Evolutionary conservation across 768 basidiomycete species (phyloP).

Genomic region (Boletus huronensis): DNA sequence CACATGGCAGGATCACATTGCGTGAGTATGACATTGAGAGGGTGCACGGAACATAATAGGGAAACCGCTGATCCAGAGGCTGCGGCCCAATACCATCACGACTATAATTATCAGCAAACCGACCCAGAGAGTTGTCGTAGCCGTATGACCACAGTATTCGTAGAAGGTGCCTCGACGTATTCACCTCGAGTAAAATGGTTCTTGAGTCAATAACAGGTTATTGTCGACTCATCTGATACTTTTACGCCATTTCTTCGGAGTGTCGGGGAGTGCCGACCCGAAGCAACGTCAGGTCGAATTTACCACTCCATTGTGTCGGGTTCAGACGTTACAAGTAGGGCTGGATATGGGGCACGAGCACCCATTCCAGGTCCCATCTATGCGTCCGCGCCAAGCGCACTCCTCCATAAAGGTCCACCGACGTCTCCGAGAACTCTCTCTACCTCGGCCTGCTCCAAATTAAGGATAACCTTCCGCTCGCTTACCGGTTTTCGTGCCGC

Average conservation of each 20-base stretch:
- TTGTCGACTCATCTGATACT: background rate
- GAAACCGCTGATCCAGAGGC: background rate
- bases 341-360: background rate
- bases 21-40: background rate
- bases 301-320: background rate
- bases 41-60: background rate
- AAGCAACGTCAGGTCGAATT: background rate
- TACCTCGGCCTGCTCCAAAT: slow-evolving; percentile 79
- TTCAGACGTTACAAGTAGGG: background rate
- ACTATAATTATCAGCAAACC: background rate
- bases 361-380: slow-evolving; percentile 1
- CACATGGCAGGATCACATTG: background rate
- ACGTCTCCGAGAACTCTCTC: slow-evolving; percentile 82
- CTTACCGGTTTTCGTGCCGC: slow-evolving; percentile 52
- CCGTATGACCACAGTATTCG: background rate
- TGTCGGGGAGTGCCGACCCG: background rate
- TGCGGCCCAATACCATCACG: background rate
- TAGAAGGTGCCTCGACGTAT: background rate
- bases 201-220: background rate
- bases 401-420: slow-evolving; percentile 69
- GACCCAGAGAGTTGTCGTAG: background rate
- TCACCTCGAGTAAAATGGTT: background rate
- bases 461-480: slow-evolving; percentile 75
- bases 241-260: background rate
- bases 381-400: slow-evolving; percentile 29